A percentile compares a stretch with the other conserved stretches of the same genome.
Conservation (phyloP, 139 green algal species). For the Coelastrella sp. region DNA sequence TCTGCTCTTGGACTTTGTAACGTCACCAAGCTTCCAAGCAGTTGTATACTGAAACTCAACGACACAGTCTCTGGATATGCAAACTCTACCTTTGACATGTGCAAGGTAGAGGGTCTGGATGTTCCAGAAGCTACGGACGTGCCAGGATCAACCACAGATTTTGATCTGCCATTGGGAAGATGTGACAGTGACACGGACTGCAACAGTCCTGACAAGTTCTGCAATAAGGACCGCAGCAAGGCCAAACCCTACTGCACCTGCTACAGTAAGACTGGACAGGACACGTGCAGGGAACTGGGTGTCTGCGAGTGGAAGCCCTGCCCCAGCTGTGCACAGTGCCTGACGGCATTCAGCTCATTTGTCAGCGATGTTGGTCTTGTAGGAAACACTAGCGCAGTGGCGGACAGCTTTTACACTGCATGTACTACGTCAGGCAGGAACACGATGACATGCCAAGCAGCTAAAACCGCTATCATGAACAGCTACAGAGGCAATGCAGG, state of each 20-base stretch:
- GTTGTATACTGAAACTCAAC: background rate
- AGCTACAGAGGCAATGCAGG: background rate
- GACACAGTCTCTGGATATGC: background rate
- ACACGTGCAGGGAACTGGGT: background rate
- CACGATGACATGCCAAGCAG: background rate
- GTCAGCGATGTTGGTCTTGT: too few species aligned
- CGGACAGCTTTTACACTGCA: background rate
- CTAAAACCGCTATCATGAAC: background rate
- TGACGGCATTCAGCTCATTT: background rate
- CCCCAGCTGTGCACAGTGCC: background rate
- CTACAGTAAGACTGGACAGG: slow-evolving; percentile 3
- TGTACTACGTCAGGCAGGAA: background rate
- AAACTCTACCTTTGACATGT: background rate
- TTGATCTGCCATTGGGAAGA: background rate
- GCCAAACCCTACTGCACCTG: background rate
- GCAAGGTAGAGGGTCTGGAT: background rate
- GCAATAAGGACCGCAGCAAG: background rate
- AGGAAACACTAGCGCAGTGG: background rate
- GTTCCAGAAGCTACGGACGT: background rate
- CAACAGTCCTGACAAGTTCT: background rate
- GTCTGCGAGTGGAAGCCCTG: background rate
- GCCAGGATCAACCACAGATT: background rate
- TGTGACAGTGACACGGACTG: background rate
- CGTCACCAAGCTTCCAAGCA: background rate
- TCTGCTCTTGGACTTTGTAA: background rate